These are phyloP conservation scores for Ceratorhiza oryzae-sativae DNA, from an alignment of 1,284 basidiomycete species.

Conservation along the genomic window DNA sequence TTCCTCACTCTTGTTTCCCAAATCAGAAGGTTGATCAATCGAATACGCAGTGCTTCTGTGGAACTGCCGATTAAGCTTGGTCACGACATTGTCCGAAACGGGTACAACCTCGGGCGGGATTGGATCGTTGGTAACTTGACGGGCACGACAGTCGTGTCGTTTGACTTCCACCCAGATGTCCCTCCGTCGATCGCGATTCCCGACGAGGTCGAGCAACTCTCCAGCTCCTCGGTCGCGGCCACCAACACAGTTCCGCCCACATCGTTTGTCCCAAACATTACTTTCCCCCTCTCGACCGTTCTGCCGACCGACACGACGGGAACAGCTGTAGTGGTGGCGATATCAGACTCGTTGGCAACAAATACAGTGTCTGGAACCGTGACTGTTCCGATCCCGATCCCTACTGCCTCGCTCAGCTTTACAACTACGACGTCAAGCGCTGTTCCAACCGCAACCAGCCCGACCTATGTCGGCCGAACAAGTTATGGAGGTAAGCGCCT, in stretches of 20 bases:
- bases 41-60: slow-evolving; percentile 59
- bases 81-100: slow-evolving; percentile 66
- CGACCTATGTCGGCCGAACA: slow-evolving; percentile 63
- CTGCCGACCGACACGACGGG: slow-evolving; percentile 10
- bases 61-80: slow-evolving; percentile 66
- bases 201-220: slow-evolving; percentile 7
- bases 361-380: not conserved
- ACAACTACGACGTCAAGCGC: slow-evolving; percentile 62
- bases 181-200: slow-evolving; percentile 5
- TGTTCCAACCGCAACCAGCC: slow-evolving; percentile 47
- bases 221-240: slow-evolving; percentile 22
- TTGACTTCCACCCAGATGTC: slow-evolving; percentile 11
- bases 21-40: not conserved
- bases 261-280: slow-evolving; percentile 28
- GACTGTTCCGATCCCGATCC: slow-evolving; percentile 22
- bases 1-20: not conserved
- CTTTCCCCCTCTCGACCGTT: slow-evolving; percentile 24
- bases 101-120: slow-evolving; percentile 66
- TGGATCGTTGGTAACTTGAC: slow-evolving; percentile 84
- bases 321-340: slow-evolving; percentile 22
- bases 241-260: slow-evolving; percentile 30
- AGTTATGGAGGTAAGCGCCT: slow-evolving; percentile 42
- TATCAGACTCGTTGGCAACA: slow-evolving; percentile 3
- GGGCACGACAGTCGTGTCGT: slow-evolving; percentile 14
- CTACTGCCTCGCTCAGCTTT: slow-evolving; percentile 26